phyloP scores from a whole-genome alignment of 495 filamentous ascomycete genomes.

The Daldinia grandis region DNA sequence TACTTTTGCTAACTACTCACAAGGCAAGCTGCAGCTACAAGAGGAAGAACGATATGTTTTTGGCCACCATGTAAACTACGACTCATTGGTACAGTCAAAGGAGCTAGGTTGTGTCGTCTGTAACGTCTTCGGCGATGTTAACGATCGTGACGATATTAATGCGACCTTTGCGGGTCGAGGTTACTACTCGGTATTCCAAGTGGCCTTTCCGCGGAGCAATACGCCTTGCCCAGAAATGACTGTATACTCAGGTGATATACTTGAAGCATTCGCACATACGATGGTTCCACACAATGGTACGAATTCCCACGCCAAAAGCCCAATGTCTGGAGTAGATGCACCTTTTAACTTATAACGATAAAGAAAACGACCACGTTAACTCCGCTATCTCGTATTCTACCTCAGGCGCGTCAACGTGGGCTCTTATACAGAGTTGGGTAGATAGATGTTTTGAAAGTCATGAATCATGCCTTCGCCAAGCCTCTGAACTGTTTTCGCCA shows the following conservation, averaged over 20 bases:
- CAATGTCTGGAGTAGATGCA: not conserved
- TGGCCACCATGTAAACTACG: constrained; percentile 31
- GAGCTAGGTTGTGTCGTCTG: constrained; percentile 32
- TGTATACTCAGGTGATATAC: constrained; percentile 23
- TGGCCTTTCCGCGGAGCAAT: not conserved
- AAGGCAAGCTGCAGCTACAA: not conserved
- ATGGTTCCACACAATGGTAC: constrained; percentile 31
- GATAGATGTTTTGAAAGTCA: constrained; percentile 25
- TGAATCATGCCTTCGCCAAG: constrained; percentile 9
- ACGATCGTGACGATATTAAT: constrained; percentile 21
- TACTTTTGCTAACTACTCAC: not conserved
- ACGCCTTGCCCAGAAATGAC: constrained; percentile 14
- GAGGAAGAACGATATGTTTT: constrained; percentile 37
- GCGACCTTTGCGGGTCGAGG: constrained; percentile 10
- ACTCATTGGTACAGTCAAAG: constrained; percentile 23
- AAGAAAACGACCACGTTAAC: constrained; percentile 37
- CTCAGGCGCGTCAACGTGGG: constrained; percentile 27
- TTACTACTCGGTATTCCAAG: constrained; percentile 37
- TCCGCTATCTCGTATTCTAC: constrained; percentile 28
- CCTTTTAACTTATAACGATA: not conserved
- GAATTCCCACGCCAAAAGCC: not conserved
- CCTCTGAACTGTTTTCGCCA: constrained; percentile 15
- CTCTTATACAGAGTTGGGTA: constrained; percentile 28
- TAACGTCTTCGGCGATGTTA: constrained; percentile 1
- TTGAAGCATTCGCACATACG: constrained; percentile 18